Evolutionary conservation across 495 filamentous ascomycete genomes (phyloP).

Genomic region (Neurospora hispaniola): DNA sequence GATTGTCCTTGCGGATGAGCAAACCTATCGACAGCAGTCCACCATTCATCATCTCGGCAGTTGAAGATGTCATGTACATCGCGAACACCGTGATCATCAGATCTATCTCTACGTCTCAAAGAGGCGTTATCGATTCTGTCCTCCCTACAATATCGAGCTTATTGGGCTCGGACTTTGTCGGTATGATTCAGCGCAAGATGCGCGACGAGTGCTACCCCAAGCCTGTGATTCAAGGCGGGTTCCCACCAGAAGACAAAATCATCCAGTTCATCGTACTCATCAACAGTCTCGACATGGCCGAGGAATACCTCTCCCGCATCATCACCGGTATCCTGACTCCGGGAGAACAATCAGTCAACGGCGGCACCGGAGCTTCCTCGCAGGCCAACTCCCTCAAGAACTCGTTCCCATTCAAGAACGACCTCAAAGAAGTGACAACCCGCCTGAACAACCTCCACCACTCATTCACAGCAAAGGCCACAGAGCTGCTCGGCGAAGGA

Average conservation of each 20-base stretch:
- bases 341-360: slow-evolving; percentile 15
- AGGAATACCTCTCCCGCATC: slow-evolving; percentile 83
- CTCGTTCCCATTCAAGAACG: slow-evolving; percentile 68
- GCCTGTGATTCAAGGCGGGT: slow-evolving; percentile 56
- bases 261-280: slow-evolving; percentile 82
- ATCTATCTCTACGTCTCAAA: slow-evolving; percentile 74
- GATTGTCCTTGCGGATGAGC: slow-evolving; percentile 61
- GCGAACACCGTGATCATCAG: slow-evolving; percentile 84
- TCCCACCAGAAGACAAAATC: slow-evolving; percentile 75
- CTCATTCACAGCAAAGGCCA: slow-evolving; percentile 63
- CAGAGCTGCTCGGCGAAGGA: slow-evolving; percentile 73
- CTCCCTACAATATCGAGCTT: slow-evolving; percentile 73
- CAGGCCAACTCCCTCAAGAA: slow-evolving; percentile 37
- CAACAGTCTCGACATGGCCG: slow-evolving; percentile 86
- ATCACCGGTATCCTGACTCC: slow-evolving; percentile 52
- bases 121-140: slow-evolving; percentile 60
- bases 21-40: slow-evolving; percentile 59
- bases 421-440: slow-evolving; percentile 54
- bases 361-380: slow-evolving; percentile 6
- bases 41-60: slow-evolving; percentile 87
- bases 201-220: slow-evolving; percentile 86
- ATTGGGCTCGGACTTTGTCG: slow-evolving; percentile 86
- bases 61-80: slow-evolving; percentile 99
- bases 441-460: slow-evolving; percentile 57
- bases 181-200: slow-evolving; percentile 97